Evolutionary conservation across 495 filamentous ascomycete species (phyloP).

Genomic region (Daldinia concentrica): DNA sequence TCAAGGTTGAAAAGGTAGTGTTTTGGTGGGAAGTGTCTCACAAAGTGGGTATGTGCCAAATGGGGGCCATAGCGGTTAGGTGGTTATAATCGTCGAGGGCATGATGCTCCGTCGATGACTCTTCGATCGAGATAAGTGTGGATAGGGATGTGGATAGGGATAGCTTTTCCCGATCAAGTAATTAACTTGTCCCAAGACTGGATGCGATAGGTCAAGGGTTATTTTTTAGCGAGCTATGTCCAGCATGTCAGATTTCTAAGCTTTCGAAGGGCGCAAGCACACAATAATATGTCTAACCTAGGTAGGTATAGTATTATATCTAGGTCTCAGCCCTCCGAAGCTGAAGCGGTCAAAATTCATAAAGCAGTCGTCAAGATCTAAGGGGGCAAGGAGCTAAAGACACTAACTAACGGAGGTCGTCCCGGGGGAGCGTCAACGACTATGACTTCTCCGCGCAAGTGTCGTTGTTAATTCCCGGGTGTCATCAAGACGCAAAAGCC

Average conservation of each 20-base stretch:
- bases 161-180: conserved; percentile 31
- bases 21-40: too few species aligned
- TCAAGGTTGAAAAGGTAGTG: too few species aligned
- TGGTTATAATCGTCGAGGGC: background rate
- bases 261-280: background rate
- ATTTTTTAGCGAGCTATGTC: conserved; percentile 10
- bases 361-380: background rate
- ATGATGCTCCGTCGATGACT: conserved; percentile 27
- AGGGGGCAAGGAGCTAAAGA: background rate
- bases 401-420: background rate
- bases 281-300: background rate
- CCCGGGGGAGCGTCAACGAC: background rate
- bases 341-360: background rate
- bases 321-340: conserved; percentile 3
- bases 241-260: conserved; percentile 29
- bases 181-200: conserved; percentile 14
- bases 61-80: too few species aligned
- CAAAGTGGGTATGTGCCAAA: too few species aligned
- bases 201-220: conserved; percentile 28
- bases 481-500: background rate
- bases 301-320: conserved; percentile 17
- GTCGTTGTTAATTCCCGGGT: background rate
- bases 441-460: conserved; percentile 7
- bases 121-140: conserved; percentile 28
- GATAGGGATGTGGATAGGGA: background rate